Percentiles rank a stretch among this genome's conserved stretches.
phyloP scores from a whole-genome alignment of 148 eudicot genomes.

The Persicaria tinctoria region DNA sequence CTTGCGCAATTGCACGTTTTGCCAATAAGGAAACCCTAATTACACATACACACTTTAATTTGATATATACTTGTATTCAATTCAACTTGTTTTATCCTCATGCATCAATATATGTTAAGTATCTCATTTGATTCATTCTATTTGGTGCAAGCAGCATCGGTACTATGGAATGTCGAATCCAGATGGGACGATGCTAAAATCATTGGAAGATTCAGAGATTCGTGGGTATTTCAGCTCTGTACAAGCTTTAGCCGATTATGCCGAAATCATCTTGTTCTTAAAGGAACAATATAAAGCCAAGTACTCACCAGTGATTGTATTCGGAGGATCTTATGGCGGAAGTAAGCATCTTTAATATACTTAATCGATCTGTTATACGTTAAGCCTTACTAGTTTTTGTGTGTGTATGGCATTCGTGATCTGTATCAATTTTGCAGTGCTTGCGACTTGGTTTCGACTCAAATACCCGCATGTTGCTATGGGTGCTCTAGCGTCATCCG shows the following conservation, averaged over 20 bases:
- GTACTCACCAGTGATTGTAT: constrained; percentile 77
- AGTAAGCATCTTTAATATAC: not conserved
- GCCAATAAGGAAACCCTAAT: too few relatives aligned
- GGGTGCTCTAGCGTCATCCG: constrained; percentile 57
- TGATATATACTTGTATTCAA: too few relatives aligned
- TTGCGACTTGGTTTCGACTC: constrained; percentile 51
- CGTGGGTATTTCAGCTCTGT: not conserved
- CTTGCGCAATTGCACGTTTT: too few relatives aligned
- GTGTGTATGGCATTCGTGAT: not conserved
- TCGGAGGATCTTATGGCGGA: constrained; percentile 12
- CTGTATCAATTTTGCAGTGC: constrained; percentile 18
- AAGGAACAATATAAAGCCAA: constrained; percentile 68
- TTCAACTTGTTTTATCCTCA: not conserved
- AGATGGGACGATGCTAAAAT: not conserved
- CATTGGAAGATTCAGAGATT: not conserved
- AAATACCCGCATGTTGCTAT: constrained; percentile 53
- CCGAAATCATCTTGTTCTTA: constrained; percentile 19
- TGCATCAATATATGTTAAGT: not conserved
- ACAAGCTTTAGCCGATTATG: not conserved
- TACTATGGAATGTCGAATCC: constrained; percentile 1
- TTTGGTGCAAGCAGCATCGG: not conserved
- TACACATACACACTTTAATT: too few relatives aligned
- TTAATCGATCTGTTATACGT: not conserved
- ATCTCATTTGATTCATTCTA: not conserved
- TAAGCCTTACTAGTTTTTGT: not conserved